Base-by-base conservation (phyloP, 768 basidiomycete genomes). In the Mycena floridula region DNA sequence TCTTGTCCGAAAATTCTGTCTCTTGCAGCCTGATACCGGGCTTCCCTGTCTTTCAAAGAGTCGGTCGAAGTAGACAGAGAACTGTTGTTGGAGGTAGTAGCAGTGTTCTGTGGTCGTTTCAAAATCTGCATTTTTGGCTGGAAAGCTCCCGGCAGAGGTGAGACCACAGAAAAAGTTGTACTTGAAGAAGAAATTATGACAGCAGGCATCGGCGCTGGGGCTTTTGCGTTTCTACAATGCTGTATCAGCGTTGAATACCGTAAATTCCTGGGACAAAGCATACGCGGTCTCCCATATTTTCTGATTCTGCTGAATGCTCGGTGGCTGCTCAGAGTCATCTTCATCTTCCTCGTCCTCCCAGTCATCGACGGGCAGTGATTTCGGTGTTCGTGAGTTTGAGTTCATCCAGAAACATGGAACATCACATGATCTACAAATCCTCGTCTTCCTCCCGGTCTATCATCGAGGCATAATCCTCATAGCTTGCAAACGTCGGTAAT, bases 401-500 rank as follows among this genome's bases (percentile, higher is more conserved):
- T 16, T 32, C 28, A 16, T 32, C 28, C 28, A 9, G 28, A 32
- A 9, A 32, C 28, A 9, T 9, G 28, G 28, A 32, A 16, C 16
- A 9, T 32, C 9, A 9, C 11, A 32, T 9, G 28, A 32, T 32
- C 28, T 9, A 32, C 16, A 32, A 32, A 32, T 16, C 28, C 11
- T 9, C 28, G 9, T 9, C 28, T 9, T 32, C 9, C 28, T 9
- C 28, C 28, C 28, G 9, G 11, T 91, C 89, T 46, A 91, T 92
- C 77, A 91, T 72, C 65, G 70, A 81, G 37, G 82, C 84, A 52
- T 89, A 92, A 46, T 90, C 89, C 47, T 92, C 89, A 54, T 90
- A 90, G 56, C 79, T 87, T 9, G 89, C 89, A 57, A 92, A 92
- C 26, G 84, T 89, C 4, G 87, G 86, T 51, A 89, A 57, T 8